Base-by-base conservation (phyloP, 1,139 yeast species). In the Blastobotrys serpentis region DNA sequence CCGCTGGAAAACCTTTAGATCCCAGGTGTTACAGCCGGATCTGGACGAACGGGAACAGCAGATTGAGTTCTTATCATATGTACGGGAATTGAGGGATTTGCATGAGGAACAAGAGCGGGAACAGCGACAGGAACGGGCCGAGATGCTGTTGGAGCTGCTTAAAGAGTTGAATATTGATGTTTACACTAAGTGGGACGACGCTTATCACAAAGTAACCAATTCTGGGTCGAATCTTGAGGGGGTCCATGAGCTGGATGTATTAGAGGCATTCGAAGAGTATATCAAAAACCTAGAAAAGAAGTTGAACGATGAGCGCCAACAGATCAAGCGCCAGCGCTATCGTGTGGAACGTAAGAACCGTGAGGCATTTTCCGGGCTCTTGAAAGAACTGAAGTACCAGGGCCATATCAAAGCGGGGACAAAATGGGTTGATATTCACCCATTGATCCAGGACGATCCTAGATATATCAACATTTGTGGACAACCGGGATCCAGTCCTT, bases 401-500 rank as follows among this genome's bases (percentile, higher is more conserved):
- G 71, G 74, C 1, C 55, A 62, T n/a, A 73, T 85, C 16, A 73
- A 69, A 17, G 80, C 85, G 2, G 77, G 75, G 47, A 73, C 87
- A 0, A 72, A 67, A 48, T 88, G 94, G 82, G 69, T 67, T 48
- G 82, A 81, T 21, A 62, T 86, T 4, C 72, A 78, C 33, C 72
- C 77, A 0, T 51, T 63, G 2, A 60, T 89, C 1, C 81, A 79
- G 55, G 75, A 77, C 23, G 84, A 84, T 51, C 74, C 72, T 46
- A 70, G 81, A 14, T 88, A 84, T 60, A 63, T 77, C 13, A 80
- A 76, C 18, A 58, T 88, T 38, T 75, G 89, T 52, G 96, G 95
- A 0, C 75, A 90, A 51, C 74, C 79, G 39, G 97, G 97, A 0
- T 88, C 97, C 0, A 75, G 82, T 1, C 86, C 96, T 0, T 62